Evolutionary conservation across 768 basidiomycete species (phyloP), one percentile per base, ranked within the genome.

Genomic region (Dioszegia aurantiaca): DNA sequence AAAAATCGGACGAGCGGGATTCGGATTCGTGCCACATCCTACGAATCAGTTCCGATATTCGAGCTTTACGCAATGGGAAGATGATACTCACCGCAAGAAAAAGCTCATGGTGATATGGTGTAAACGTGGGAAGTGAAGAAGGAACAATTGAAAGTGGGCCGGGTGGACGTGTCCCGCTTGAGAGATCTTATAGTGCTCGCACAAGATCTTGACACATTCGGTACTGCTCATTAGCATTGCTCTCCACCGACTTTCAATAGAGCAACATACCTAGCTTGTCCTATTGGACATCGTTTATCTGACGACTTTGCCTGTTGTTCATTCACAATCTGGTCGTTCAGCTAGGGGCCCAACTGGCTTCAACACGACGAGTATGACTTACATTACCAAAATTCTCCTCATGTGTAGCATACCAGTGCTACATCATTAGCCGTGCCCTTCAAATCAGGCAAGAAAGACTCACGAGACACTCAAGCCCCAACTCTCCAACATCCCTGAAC

Each of bases 1-100:
- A 43, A 51, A 68, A 67, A 56, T 73, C 71, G 11, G 56, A 46
- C 12, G 49, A 11, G 12, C 60, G 61, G 3, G 71, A 68, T 47
- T 65, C 64, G 4, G 71, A 70, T 39, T 73, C 68, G 17, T 61
- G 52, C 71, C 71, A 73, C 68, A 73, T 73, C 19, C 71, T 68
- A 40, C n/a, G 21, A 23, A 17, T 12, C 14, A 6, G 33, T 33
- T 44, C 44, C 56, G 19, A 64, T 39, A 12, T 41, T 24, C 16
- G 10, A 9, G 14, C 17, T 8, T 42, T 28, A 26, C 33, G n/a
- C 26, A 4, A 24, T 12, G 8, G 8, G 30, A 2, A 8, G 31
- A 27, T 16, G 33, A 14, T 4, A 40, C 62, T 58, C 33, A 68
- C 70, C 68, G 49, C 30, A 69, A n/a, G 58, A 73, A 70, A 61